phyloP scores from a whole-genome alignment of 225 moss, liverwort and hornwort genomes.

The Bryoerythrophyllum caledonicum region DNA sequence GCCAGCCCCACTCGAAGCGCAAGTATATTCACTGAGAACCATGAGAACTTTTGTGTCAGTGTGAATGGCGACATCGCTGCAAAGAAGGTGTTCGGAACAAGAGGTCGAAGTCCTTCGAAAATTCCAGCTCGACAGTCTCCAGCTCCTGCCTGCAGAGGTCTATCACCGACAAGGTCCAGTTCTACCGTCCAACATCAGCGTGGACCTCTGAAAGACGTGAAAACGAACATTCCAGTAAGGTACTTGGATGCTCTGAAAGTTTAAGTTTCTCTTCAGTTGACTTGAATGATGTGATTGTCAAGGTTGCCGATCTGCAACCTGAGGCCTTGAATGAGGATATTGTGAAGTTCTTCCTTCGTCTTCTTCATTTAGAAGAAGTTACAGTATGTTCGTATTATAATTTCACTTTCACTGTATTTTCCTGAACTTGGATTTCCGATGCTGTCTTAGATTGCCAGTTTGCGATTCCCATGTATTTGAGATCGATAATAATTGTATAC shows the following conservation, averaged over 20 bases:
- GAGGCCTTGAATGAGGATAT: too few species aligned
- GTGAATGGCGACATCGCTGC: conserved; percentile 19
- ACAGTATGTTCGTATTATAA: too few species aligned
- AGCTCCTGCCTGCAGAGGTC: conserved; percentile 48
- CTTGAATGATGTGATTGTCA: not conserved
- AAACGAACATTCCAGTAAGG: conserved; percentile 35
- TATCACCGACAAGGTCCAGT: conserved; percentile 39
- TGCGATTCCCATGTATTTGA: too few species aligned
- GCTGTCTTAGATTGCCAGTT: too few species aligned
- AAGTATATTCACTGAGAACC: conserved; percentile 40
- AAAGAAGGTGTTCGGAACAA: conserved; percentile 28
- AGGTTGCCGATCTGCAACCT: conserved; percentile 22
- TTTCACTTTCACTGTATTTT: too few species aligned
- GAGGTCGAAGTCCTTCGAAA: conserved; percentile 44
- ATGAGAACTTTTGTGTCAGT: conserved; percentile 40
- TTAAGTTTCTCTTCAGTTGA: conserved; percentile 10
- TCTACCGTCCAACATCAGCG: conserved; percentile 34
- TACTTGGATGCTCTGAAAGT: conserved; percentile 24
- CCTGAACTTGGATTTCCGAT: too few species aligned
- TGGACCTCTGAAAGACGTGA: conserved; percentile 54
- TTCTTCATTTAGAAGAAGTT: too few species aligned
- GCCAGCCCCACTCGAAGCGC: conserved; percentile 44
- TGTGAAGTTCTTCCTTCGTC: too few species aligned
- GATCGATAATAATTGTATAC: too few species aligned
- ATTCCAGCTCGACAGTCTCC: conserved; percentile 44